phyloP scores from a whole-genome alignment of 768 basidiomycete species.

The Phanerodontia chrysosporium region DNA sequence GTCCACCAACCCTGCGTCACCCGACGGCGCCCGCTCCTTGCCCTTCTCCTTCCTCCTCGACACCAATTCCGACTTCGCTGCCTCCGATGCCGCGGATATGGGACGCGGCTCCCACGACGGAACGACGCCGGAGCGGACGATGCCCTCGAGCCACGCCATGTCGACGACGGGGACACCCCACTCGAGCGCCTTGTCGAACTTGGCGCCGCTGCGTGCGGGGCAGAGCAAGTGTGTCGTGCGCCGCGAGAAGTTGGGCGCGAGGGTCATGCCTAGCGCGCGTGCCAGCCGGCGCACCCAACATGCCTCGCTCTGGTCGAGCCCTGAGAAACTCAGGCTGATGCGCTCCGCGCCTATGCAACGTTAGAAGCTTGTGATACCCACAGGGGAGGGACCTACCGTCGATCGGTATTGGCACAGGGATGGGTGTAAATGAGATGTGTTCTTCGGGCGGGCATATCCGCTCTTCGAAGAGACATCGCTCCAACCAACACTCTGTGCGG shows the following conservation, averaged over 20 bases:
- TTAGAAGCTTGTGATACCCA: neutral
- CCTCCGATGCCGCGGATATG: neutral
- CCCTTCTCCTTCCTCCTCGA: slow-evolving; percentile 21
- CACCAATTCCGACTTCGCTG: slow-evolving; percentile 5
- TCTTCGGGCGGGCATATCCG: slow-evolving; percentile 64
- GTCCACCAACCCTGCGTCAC: slow-evolving; percentile 26
- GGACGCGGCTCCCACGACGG: slow-evolving; percentile 27
- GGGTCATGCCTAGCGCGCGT: slow-evolving; percentile 58
- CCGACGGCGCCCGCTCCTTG: slow-evolving; percentile 22
- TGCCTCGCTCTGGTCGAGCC: slow-evolving; percentile 65
- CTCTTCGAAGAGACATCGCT: slow-evolving; percentile 76
- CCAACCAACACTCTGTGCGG: slow-evolving; percentile 93
- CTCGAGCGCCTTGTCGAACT: slow-evolving; percentile 73
- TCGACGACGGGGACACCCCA: slow-evolving; percentile 77
- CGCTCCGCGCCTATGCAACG: slow-evolving; percentile 45
- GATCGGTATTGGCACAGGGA: slow-evolving; percentile 56
- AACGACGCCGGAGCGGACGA: slow-evolving; percentile 50
- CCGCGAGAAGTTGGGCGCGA: slow-evolving; percentile 57
- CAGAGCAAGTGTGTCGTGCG: slow-evolving; percentile 80
- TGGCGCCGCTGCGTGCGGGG: slow-evolving; percentile 62
- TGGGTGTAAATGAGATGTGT: slow-evolving; percentile 67
- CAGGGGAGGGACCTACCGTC: slow-evolving; percentile 35
- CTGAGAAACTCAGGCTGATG: slow-evolving; percentile 66
- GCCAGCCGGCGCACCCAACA: slow-evolving; percentile 64
- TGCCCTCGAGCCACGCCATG: slow-evolving; percentile 62